Evolutionary conservation across 257 asterid genomes (phyloP), one percentile per base, ranked within the genome.

Genomic region (Knoxia roxburghii): DNA sequence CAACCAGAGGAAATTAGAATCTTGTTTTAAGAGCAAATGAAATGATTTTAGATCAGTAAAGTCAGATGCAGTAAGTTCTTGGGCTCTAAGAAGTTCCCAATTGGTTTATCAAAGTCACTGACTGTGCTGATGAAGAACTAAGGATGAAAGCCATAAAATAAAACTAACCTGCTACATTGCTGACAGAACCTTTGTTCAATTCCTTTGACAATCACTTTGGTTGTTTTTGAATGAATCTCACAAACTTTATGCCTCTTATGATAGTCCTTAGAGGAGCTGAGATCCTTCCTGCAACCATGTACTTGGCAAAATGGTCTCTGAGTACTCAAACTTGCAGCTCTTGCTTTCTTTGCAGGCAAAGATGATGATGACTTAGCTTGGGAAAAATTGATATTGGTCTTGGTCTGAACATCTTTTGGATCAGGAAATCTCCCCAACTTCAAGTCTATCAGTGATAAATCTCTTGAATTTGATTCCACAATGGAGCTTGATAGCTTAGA

Each of bases 181-280:
- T 81, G 85, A 48, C 85, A 81, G 73, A 81, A 81, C 72, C 85
- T 70, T 53, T 81, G 81, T 51, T 81, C 83, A 52, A 81, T 72
- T 60, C 85, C 83, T 64, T 81, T 81, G 21, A 81, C 85, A 48
- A 72, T 77, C 7, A 78, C 85, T 61, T 75, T 78, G 40, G 83
- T 45, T 14, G 83, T 77, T 69, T 81, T 81, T 13, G 85, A 75
- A 69, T 81, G 85, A 78, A 73, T 74, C 71, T 75, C 85, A 49
- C 85, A 81, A n/a, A 81, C 86, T 73, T 78, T 81, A 64, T 81
- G 86, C 79, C 83, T 78, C 73, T 76, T 78, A 46, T 81, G 79
- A 61, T 81, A 81, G 58, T 81, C 81, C 50, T 81, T 81, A 50
- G 66, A 78, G 55, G 79, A 64, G 71, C 74, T 73, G 30, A 81